Base-by-base conservation (phyloP, 495 filamentous ascomycete genomes). In the Lasiosphaeria miniovina region DNA sequence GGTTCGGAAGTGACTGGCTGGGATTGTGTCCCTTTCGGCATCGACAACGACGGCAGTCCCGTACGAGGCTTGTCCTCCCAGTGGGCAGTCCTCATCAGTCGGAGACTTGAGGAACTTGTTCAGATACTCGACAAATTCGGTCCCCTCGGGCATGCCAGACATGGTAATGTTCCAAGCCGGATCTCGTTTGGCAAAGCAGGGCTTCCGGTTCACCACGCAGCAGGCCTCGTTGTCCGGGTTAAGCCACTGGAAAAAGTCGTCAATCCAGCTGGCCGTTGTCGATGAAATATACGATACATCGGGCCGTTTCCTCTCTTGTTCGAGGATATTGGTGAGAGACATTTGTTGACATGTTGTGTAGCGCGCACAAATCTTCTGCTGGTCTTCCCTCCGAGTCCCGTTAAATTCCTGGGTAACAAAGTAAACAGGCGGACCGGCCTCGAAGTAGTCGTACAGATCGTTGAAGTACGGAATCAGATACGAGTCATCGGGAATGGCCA, bases 381-480 rank as follows among this genome's bases (percentile, higher is more conserved):
- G 95, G 38, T 88, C 81, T 10, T 75, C 65, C 49, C 90, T 79
- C 55, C 88, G 66, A 3, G 92, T 96, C 31, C 83, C 80, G 59
- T 97, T 91, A 55, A 96, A 76, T 51, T 88, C 82, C 6, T 85
- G 81, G 34, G 91, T 91, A 36, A 98, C 93, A 68, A 98, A 98
- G 71, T 97, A 98, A 35, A 98, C 92, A 0, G 94, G 94, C 56
- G 95, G 93, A 0, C 94, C 94, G 43, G 87, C 85, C 49, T 90
- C 88, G 68, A 98, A 90, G 70, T 98, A 98, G 51, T 84, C 85
- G 69, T 96, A 91, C 33, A 98, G 82, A 66, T 98, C 94, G 68
- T 98, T 88, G 77, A 98, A 98, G 67, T 93, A 98, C 1, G 86
- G 80, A 59, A 98, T 95, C 24, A 98, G 76, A 67, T 98, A 98